Evolutionary conservation across 1,139 yeast species (phyloP).

Genomic region (Debaryomyces psychrophilus): DNA sequence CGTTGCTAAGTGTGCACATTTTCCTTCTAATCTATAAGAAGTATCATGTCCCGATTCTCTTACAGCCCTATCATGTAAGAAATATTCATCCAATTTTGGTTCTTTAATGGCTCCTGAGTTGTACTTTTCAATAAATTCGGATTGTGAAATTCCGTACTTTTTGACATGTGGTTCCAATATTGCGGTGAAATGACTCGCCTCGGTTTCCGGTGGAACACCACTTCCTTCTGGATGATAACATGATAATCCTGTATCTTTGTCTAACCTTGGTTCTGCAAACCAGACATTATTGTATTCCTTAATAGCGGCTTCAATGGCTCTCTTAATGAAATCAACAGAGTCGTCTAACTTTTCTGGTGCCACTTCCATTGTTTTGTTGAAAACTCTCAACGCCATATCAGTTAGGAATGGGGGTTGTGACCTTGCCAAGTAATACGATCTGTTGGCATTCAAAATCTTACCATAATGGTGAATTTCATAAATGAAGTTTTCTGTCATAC

Average conservation of each 20-base stretch:
- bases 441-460: slow-evolving; percentile 89
- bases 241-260: slow-evolving; percentile 77
- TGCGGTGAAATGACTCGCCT: slow-evolving; percentile 81
- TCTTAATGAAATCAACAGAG: slow-evolving; percentile 60
- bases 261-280: slow-evolving; percentile 75
- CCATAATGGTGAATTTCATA: slow-evolving; percentile 92
- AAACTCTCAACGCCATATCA: slow-evolving; percentile 82
- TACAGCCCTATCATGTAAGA: slow-evolving; percentile 91
- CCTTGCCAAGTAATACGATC: slow-evolving; percentile 87
- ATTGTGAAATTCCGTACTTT: slow-evolving; percentile 61
- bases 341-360: slow-evolving; percentile 37
- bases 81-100: slow-evolving; percentile 83
- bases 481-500: slow-evolving; percentile 91
- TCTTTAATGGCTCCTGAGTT: slow-evolving; percentile 68
- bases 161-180: slow-evolving; percentile 69
- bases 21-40: slow-evolving; percentile 84
- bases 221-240: slow-evolving; percentile 88
- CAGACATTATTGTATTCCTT: slow-evolving; percentile 85
- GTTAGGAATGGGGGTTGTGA: slow-evolving; percentile 98
- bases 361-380: slow-evolving; percentile 55
- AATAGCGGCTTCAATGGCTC: slow-evolving; percentile 78
- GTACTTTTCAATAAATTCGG: slow-evolving; percentile 73
- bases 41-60: slow-evolving; percentile 98
- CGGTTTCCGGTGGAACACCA: slow-evolving; percentile 97
- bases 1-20: slow-evolving; percentile 87